Percentiles rank a stretch among this genome's conserved stretches.
These are phyloP conservation scores for Alternaria dauci DNA, from an alignment of 2,329 filamentous ascomycete genomes.

Conservation along the genomic window DNA sequence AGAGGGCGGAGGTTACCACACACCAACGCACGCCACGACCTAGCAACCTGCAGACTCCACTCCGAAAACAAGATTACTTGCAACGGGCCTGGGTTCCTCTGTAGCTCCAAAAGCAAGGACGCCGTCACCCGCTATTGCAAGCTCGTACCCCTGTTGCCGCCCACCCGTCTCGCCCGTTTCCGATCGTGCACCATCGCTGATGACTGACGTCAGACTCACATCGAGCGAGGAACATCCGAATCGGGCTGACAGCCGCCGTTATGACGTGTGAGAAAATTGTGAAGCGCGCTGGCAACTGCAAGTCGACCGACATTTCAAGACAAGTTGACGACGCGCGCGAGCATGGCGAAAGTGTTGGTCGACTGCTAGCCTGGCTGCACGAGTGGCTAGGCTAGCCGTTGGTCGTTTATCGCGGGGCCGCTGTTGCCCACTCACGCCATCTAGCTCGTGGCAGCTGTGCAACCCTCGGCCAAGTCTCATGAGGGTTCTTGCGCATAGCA, in stretches of 20 bases:
- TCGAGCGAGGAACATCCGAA: conserved; percentile 1
- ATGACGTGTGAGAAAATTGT: conserved; percentile 4
- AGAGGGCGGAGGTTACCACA: conserved; percentile 6
- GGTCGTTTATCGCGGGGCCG: conserved; percentile 6
- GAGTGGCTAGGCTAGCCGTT: background rate
- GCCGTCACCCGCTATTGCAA: conserved; percentile 15
- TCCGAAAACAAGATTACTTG: conserved; percentile 50
- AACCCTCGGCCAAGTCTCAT: background rate
- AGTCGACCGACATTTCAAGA: background rate
- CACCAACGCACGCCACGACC: conserved; percentile 12
- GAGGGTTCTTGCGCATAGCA: background rate
- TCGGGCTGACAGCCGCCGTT: conserved; percentile 7
- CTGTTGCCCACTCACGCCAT: background rate
- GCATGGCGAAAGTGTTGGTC: background rate
- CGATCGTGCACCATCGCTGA: background rate
- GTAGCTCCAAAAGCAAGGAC: conserved; percentile 10
- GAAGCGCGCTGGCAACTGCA: background rate
- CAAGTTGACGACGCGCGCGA: conserved; percentile 29
- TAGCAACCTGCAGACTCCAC: conserved; percentile 20
- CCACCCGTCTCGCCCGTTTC: conserved; percentile 1
- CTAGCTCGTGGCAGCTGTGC: background rate
- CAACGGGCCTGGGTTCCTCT: conserved; percentile 22
- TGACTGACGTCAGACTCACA: conserved; percentile 33
- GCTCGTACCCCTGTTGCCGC: conserved; percentile 15
- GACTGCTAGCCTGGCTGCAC: background rate